Evolutionary conservation across 116 monocot genomes (phyloP), one percentile per base, ranked within the genome.

Genomic region (Posidonia oceanica): DNA sequence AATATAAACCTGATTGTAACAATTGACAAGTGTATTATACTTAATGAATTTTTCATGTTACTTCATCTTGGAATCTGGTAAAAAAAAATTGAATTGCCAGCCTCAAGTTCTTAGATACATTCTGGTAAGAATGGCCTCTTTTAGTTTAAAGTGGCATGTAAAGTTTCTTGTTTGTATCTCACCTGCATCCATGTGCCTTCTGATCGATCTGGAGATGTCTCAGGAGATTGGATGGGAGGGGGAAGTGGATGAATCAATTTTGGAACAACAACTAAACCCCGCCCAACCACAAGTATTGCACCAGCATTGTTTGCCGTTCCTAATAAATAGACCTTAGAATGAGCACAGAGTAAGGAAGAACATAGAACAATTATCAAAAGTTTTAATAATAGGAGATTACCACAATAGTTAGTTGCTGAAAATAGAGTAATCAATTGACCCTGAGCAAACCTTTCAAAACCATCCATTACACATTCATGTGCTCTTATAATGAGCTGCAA

Each of bases 381-480:
- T 13, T 11, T 40, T 17, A 75, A 64, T 53, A 72, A 23, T 68
- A 39, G 37, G 13, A 23, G 10, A 62, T 29, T 90, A 98, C 97
- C 97, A 68, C 97, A 98, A 64, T 98, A 98, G 74, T 98, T 98
- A 57, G 97, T 98, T 52, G 97, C 97, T 44, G 97, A 98, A 76
- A 98, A 98, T n/a, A 98, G 74, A 59, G 97, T 98, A n/a, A 98
- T 98, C 66, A 98, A 64, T 69, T 98, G 97, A 5, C 97, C 97
- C 55, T 98, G 97, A 69, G 97, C 97, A 81, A 98, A 98, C 37
- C 97, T 81, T 72, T 98, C 97, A 76, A 98, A 98, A 36, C 97
- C 97, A 73, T 98, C 97, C 97, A 98, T 98, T 12, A 98, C 97
- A 70, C 97, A 98, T 71, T 98, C 97, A 84, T 98, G 97, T 69